These are phyloP conservation scores for Astragalus membranaceus DNA, from an alignment of 306 rosid genomes.

Conservation along the genomic window DNA sequence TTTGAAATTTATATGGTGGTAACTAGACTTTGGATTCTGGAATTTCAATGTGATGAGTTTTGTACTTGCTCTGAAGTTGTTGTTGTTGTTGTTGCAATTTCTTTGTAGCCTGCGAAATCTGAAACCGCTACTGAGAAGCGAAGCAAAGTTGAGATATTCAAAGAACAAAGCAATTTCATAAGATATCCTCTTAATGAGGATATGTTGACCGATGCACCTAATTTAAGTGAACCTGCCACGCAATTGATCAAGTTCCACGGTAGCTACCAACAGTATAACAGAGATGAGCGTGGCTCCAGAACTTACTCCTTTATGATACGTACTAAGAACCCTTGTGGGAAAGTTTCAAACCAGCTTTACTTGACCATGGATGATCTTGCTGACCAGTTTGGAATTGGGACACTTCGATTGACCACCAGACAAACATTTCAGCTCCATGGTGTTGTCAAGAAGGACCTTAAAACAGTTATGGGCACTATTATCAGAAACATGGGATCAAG, in stretches of 20 bases:
- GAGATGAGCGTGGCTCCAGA: constrained; percentile 83
- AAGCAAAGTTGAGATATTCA: constrained; percentile 90
- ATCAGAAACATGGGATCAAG: constrained; percentile 85
- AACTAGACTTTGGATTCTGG: background rate
- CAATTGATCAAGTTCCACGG: constrained; percentile 96
- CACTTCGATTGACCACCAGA: constrained; percentile 91
- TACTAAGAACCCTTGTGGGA: constrained; percentile 92
- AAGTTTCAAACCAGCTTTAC: constrained; percentile 81
- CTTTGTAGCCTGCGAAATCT: constrained; percentile 23
- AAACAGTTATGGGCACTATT: constrained; percentile 76
- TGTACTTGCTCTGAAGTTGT: background rate
- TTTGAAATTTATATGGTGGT: background rate
- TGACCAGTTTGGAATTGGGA: constrained; percentile 94
- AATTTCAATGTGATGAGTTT: background rate
- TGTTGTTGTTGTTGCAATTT: background rate
- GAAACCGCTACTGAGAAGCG: constrained; percentile 63
- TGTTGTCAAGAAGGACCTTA: constrained; percentile 84
- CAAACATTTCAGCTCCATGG: constrained; percentile 99
- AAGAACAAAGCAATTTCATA: constrained; percentile 90
- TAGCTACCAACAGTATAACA: constrained; percentile 87
- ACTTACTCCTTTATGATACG: constrained; percentile 94
- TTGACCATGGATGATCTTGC: constrained; percentile 99
- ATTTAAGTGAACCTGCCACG: constrained; percentile 80
- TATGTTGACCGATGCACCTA: constrained; percentile 77
- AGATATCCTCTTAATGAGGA: constrained; percentile 94